A percentile compares a stretch with the other conserved stretches of the same genome.
These are phyloP conservation scores for Sanghuangporus baumii DNA, from an alignment of 1,284 basidiomycete genomes.

Conservation along the genomic window DNA sequence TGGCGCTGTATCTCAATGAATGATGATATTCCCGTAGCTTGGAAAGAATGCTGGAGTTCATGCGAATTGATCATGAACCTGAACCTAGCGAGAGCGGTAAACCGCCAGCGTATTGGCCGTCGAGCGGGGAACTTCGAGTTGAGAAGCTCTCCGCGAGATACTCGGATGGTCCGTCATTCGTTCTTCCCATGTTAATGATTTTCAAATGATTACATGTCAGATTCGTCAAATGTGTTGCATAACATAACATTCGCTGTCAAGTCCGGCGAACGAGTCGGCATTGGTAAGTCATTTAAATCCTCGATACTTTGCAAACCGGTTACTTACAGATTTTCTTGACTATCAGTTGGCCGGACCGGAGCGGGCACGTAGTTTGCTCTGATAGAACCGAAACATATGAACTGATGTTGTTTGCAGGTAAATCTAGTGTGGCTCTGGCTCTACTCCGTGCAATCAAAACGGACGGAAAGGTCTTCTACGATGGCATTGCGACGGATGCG, in stretches of 20 bases:
- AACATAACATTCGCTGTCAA: constrained; percentile 33
- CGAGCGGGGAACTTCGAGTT: constrained; percentile 34
- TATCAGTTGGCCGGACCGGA: constrained; percentile 35
- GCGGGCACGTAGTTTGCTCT: constrained; percentile 25
- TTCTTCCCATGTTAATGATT: constrained; percentile 1
- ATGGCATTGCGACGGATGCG: constrained; percentile 25
- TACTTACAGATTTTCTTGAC: background rate
- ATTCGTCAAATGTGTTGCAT: constrained; percentile 33
- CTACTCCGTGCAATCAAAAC: constrained; percentile 39
- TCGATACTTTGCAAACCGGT: background rate
- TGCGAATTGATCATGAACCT: constrained; percentile 38
- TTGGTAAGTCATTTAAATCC: constrained; percentile 25
- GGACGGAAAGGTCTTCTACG: constrained; percentile 36
- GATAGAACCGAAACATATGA: background rate
- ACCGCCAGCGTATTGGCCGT: constrained; percentile 38
- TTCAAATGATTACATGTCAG: constrained; percentile 1
- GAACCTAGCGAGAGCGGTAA: constrained; percentile 18
- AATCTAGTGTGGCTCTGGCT: constrained; percentile 36
- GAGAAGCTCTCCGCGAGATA: constrained; percentile 27
- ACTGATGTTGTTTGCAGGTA: background rate
- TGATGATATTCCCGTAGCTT: constrained; percentile 22
- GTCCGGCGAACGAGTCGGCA: constrained; percentile 38
- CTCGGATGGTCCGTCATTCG: constrained; percentile 12
- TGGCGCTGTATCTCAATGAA: background rate
- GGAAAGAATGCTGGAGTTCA: constrained; percentile 39